Base-by-base conservation (phyloP, 176 grass and related monocot genomes). In the Oryza glumipatula region DNA sequence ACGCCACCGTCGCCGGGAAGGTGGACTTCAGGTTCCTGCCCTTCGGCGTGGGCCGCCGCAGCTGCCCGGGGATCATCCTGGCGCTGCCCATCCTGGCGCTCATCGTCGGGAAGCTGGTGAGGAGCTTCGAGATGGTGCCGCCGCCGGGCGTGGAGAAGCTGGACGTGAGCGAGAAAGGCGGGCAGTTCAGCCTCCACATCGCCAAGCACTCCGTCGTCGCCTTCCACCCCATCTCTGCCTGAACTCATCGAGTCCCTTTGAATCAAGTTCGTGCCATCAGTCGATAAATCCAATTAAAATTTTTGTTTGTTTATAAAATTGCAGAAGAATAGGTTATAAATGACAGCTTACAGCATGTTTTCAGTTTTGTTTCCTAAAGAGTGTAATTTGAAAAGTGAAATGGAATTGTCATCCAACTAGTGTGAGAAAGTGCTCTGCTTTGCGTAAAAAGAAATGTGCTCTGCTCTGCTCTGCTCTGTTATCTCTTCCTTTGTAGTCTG, bases 111-210 rank as follows among this genome's bases (percentile, higher is more conserved):
- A 75, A 70, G 51, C 80, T 97, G 26, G 92, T 97, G 32, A 80
- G 92, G 68, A 92, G 80, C 88, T 97, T 97, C 76, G 86, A 93
- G 30, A 70, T 93, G 78, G 81, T 91, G 33, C 92, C 95, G 21
- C 88, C 86, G 13, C 95, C 88, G 0, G 88, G 92, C 1, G 58
- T 80, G 49, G 67, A 67, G 39, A 94, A 88, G 84, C 88, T 91
- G 49, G 87, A 89, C 76, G 49, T 84, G 17, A 75, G 48, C 39
- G 82, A 85, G 82, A 89, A 89, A 28, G 87, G 87, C 6, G 95
- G 95, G 11, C 94, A 97, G 80, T 94, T 97, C 88, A 94, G 94
- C 92, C 88, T 92, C 44, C 94, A 94, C 67, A 92, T 97, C 7
- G 39, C 82, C 46, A 92, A 87, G 6, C 92, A 96, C 44, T 89